A percentile compares a stretch with the other conserved stretches of the same genome.
Evolutionary conservation across 345 rosid genomes (phyloP).

Genomic region (Geranium rotundifolium): DNA sequence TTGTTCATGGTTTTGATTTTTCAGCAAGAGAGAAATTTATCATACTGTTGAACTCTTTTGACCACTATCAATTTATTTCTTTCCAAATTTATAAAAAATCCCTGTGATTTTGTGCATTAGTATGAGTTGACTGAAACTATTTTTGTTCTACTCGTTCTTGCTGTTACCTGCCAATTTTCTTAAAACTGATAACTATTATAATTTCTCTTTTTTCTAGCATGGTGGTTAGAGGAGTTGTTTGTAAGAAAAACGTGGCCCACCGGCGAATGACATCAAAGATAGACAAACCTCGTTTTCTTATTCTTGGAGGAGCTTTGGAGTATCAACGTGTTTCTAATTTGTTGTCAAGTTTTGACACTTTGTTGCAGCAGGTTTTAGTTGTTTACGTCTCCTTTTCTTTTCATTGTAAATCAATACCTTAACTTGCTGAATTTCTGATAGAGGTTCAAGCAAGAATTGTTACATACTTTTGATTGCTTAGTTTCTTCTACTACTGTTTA

Average conservation of each 20-base stretch:
- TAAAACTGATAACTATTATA: conserved; percentile 14
- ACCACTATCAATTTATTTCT: neutral
- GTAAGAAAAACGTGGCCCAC: conserved; percentile 94
- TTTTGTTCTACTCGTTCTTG: neutral
- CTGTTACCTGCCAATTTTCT: neutral
- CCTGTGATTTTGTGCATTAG: no score
- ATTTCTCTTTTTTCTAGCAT: conserved; percentile 34
- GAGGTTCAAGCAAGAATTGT: neutral
- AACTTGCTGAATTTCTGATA: conserved; percentile 4
- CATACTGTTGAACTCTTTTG: neutral
- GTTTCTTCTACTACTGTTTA: neutral
- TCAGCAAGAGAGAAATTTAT: no score
- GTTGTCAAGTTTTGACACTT: conserved; percentile 80
- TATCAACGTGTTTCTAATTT: conserved; percentile 84
- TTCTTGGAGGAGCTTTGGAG: conserved; percentile 90
- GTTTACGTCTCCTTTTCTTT: conserved; percentile 10
- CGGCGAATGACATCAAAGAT: conserved; percentile 86
- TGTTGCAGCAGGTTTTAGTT: conserved; percentile 75
- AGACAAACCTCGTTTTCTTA: conserved; percentile 68
- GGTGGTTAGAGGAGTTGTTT: conserved; percentile 91
- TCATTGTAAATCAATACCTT: conserved; percentile 8
- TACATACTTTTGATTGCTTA: neutral
- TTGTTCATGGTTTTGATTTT: neutral
- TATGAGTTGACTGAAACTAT: no score
- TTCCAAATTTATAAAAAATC: neutral